Conservation (phyloP, 78 protist species). For the Dictyostelium capitatum region DNA sequence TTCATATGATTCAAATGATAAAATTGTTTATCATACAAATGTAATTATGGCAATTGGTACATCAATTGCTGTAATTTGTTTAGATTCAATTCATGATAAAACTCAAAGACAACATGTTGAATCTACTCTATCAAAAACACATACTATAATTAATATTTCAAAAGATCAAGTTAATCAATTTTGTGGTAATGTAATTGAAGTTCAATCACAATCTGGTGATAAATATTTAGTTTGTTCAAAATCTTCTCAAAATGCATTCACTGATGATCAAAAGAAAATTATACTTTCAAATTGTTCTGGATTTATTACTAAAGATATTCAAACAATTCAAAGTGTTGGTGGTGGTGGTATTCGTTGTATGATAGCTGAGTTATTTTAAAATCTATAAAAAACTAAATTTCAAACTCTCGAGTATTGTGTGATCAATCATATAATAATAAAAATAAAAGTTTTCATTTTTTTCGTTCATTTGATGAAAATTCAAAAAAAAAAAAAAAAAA, state of each 20-base stretch:
- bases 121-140: slow-evolving; percentile 31
- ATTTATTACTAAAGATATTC: slow-evolving; percentile 48
- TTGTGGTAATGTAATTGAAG: slow-evolving; percentile 87
- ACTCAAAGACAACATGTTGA: background rate
- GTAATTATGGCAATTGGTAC: slow-evolving; percentile 79
- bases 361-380: slow-evolving; percentile 84
- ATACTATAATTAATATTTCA: slow-evolving; percentile 69
- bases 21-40: slow-evolving; percentile 77
- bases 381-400: background rate
- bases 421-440: too few species aligned
- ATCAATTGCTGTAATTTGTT: slow-evolving; percentile 25
- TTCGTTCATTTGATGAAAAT: background rate
- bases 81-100: slow-evolving; percentile 25
- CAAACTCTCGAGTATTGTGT: too few species aligned
- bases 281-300: slow-evolving; percentile 27
- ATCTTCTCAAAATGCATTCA: slow-evolving; percentile 74
- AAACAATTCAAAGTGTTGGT: slow-evolving; percentile 83
- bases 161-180: slow-evolving; percentile 71
- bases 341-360: slow-evolving; percentile 90
- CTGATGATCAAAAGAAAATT: slow-evolving; percentile 38
- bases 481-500: slow-evolving; percentile 3
- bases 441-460: background rate
- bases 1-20: slow-evolving; percentile 12
- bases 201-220: slow-evolving; percentile 10
- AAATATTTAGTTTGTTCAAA: slow-evolving; percentile 55